Conservation (phyloP, 2,329 filamentous ascomycete genomes). For the Colletotrichum graminicola region DNA sequence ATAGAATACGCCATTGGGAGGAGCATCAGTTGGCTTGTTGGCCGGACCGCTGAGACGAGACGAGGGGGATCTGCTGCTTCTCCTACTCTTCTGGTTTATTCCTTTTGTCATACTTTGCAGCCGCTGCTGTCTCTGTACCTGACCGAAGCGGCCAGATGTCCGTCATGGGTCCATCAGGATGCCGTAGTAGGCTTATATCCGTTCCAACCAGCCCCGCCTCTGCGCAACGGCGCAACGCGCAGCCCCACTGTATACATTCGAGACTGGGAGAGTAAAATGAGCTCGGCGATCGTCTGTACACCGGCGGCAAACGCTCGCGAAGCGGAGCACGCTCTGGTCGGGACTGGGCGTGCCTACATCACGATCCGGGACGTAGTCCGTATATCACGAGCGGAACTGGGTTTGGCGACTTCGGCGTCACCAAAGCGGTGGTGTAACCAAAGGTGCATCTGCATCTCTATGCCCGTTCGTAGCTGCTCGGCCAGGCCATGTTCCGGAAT, state of each 20-base stretch:
- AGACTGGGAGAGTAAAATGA: constrained; percentile 12
- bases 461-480: constrained; percentile 3
- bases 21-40: constrained; percentile 16
- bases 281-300: constrained; percentile 19
- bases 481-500: background rate
- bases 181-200: constrained; percentile 25
- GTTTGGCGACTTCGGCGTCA: background rate
- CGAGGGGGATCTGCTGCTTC: constrained; percentile 9
- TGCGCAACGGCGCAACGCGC: constrained; percentile 23
- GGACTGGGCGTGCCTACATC: constrained; percentile 16
- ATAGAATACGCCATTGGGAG: constrained; percentile 17
- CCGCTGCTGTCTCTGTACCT: constrained; percentile 13
- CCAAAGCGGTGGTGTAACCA: background rate
- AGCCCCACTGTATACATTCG: background rate
- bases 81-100: constrained; percentile 21
- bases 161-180: constrained; percentile 22
- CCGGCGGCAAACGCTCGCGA: constrained; percentile 24
- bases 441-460: constrained; percentile 7
- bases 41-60: constrained; percentile 11
- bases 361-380: constrained; percentile 8
- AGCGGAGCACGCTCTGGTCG: constrained; percentile 13
- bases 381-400: constrained; percentile 7
- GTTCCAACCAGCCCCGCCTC: constrained; percentile 1
- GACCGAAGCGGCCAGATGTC: background rate
- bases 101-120: constrained; percentile 27